A percentile compares a stretch with the other conserved stretches of the same genome.
Conservation (phyloP, 768 basidiomycete genomes). For the Paxillus rubicundulus region DNA sequence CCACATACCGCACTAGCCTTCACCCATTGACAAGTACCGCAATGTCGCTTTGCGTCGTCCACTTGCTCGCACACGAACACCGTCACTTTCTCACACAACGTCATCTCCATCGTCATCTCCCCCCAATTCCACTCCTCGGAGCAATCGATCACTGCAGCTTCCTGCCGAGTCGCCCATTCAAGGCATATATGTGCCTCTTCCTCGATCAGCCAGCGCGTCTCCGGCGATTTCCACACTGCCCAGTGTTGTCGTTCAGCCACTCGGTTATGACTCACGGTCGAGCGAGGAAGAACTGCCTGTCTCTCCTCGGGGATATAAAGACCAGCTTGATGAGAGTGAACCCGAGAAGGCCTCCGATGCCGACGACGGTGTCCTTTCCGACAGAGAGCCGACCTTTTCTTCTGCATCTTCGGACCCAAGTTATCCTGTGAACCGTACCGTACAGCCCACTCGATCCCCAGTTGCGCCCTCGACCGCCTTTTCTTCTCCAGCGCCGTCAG, state of each 20-base stretch:
- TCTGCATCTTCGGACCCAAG: slow-evolving; percentile 52
- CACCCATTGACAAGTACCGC: slow-evolving; percentile 60
- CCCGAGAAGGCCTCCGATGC: slow-evolving; percentile 18
- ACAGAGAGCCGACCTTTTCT: slow-evolving; percentile 66
- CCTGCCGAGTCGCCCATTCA: slow-evolving; percentile 46
- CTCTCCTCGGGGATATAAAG: not conserved
- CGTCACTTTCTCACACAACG: slow-evolving; percentile 62
- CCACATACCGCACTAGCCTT: slow-evolving; percentile 42
- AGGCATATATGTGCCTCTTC: slow-evolving; percentile 48
- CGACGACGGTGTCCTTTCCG: slow-evolving; percentile 26
- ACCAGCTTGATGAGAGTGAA: slow-evolving; percentile 21
- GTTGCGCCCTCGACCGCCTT: slow-evolving; percentile 39
- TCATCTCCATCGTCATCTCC: slow-evolving; percentile 60
- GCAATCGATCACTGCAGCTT: slow-evolving; percentile 44
- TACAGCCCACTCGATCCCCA: slow-evolving; percentile 32
- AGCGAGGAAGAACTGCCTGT: slow-evolving; percentile 13
- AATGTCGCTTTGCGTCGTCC: slow-evolving; percentile 60
- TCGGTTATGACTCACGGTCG: slow-evolving; percentile 14
- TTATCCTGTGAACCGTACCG: slow-evolving; percentile 30
- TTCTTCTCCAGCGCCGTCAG: slow-evolving; percentile 55
- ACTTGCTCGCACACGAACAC: slow-evolving; percentile 53
- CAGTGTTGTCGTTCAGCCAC: slow-evolving; percentile 22
- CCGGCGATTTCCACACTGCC: slow-evolving; percentile 37
- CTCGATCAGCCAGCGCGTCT: slow-evolving; percentile 49
- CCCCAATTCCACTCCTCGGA: slow-evolving; percentile 62